Base-by-base conservation (phyloP, 768 basidiomycete genomes). In the Amanita subjunquillea region DNA sequence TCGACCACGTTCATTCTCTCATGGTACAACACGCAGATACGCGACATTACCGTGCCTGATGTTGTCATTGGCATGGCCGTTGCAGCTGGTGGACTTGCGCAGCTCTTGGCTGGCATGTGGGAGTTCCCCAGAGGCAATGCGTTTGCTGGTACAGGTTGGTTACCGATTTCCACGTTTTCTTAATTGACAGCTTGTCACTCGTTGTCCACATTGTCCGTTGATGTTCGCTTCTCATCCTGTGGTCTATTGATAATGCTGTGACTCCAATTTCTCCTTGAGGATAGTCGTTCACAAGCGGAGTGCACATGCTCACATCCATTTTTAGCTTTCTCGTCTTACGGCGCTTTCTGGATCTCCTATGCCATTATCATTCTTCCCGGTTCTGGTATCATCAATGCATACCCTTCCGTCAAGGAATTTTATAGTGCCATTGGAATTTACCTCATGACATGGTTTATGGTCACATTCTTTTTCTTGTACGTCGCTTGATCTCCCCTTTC, bases 81-180 rank as follows among this genome's bases (percentile, higher is more conserved):
- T 58, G 87, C 82, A 67, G 79, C 79, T 56, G 92, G 91, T 57
- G 92, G 92, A 55, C 80, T 93, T 30, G 83, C 76, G 10, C 92
- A 94, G 63, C 72, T 94, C 43, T 69, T 93, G 37, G 91, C 91
- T 29, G 92, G 92, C 39, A 90, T 92, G 85, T 91, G 89, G 89
- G 83, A 84, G 66, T 85, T 83, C 68, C 78, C 80, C 13, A 67
- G 75, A 30, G 82, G 82, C 0, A 88, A 90, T 57, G 70, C 69
- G 0, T 87, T 89, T 56, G 84, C 82, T 58, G 86, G 77, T 9
- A 82, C 85, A 27, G 84, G 86, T 85, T 38, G 66, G 83, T 69
- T 48, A 29, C 75, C 74, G 1, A 76, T 76, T 64, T 65, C 72
- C 1, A 29, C 42, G 25, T 4, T 29, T 25, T 30, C 73, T 72